Base-by-base conservation (phyloP, 1,284 basidiomycete species). In the Entoloma clypeatum region DNA sequence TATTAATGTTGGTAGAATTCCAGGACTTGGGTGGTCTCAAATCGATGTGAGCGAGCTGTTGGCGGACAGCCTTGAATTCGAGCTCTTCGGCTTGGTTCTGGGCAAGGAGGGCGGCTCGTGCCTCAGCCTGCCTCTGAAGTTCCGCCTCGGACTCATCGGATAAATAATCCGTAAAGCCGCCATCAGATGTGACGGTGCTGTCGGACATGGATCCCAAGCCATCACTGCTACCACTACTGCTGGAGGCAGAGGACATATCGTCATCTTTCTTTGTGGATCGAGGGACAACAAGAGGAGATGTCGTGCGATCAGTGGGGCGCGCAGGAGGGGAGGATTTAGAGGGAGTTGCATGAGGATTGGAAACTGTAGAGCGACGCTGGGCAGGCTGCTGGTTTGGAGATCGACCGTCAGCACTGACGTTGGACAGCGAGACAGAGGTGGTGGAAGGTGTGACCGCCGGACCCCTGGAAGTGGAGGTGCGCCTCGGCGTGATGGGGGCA, bases 121-220 rank as follows among this genome's bases (percentile, higher is more conserved):
- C 77, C 54, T 89, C 86, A 7, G 86, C 86, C 61, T 88, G 86
- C 45, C 84, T 71, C 63, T 89, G 86, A 41, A 89, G 62, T 59
- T 89, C 86, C 29, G 79, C 85, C 53, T 89, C 86, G 10, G 84
- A 87, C 61, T 89, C 86, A 55, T 88, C 86, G 17, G 86, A 89
- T 21, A 89, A 63, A 59, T 89, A 89, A 57, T 89, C 86, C 7
- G 86, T 89, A 55, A 89, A 89, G 9, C 79, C 84, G 7, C 86
- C 86, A 53, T 88, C 86, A 8, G 84, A 86, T 10, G 81, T 86
- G 36, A 89, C 72, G 7, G 86, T 88, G 45, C 77, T 76, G 55
- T 84, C 83, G 1, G 74, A 75, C 52, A 74, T 39, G 6, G 80
- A 81, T 41, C 77, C 77, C 27, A 61, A 52, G 13, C 74, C 70